A percentile compares a stretch with the other conserved stretches of the same genome.
Conservation (phyloP, 208 protist species). For the Acanthamoeba castellanii region DNA sequence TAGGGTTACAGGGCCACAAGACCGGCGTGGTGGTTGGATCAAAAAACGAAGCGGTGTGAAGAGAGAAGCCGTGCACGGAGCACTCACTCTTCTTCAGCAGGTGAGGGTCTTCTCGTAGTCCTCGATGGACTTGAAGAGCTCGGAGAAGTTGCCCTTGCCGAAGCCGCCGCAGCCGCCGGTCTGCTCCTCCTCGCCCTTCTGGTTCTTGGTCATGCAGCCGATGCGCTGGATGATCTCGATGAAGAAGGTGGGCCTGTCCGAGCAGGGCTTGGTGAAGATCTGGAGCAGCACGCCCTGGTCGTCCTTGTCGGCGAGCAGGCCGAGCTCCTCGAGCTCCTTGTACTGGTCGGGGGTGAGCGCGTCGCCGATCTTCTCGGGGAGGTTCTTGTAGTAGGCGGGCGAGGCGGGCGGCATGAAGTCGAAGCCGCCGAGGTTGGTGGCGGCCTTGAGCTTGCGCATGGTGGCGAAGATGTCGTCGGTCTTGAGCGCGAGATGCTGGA, state of each 20-base stretch:
- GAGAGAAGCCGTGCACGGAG: neutral
- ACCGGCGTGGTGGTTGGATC: no score
- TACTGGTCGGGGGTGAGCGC: slow-evolving; percentile 57
- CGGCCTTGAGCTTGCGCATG: slow-evolving; percentile 42
- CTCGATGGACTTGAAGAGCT: slow-evolving; percentile 72
- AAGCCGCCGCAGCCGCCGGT: slow-evolving; percentile 65
- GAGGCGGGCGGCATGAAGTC: slow-evolving; percentile 50
- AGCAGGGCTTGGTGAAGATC: slow-evolving; percentile 70
- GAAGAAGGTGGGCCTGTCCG: slow-evolving; percentile 64
- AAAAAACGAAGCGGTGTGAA: neutral
- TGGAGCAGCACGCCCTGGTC: slow-evolving; percentile 65
- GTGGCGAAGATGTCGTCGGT: slow-evolving; percentile 66
- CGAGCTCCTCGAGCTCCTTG: slow-evolving; percentile 66
- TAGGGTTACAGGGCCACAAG: neutral
- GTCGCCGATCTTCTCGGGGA: slow-evolving; percentile 40
- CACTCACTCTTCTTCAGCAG: neutral
- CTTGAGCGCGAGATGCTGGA: slow-evolving; percentile 61
- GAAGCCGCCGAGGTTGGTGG: slow-evolving; percentile 24
- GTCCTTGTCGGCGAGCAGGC: slow-evolving; percentile 63
- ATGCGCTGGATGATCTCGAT: slow-evolving; percentile 73
- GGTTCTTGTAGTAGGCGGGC: slow-evolving; percentile 40
- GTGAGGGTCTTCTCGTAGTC: slow-evolving; percentile 67
- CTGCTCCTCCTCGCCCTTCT: slow-evolving; percentile 57
- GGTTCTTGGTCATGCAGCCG: slow-evolving; percentile 21
- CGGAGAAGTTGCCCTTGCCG: slow-evolving; percentile 71